Base-by-base conservation (phyloP, 129 eudicot species). In the Centrapalus pauciflorus region DNA sequence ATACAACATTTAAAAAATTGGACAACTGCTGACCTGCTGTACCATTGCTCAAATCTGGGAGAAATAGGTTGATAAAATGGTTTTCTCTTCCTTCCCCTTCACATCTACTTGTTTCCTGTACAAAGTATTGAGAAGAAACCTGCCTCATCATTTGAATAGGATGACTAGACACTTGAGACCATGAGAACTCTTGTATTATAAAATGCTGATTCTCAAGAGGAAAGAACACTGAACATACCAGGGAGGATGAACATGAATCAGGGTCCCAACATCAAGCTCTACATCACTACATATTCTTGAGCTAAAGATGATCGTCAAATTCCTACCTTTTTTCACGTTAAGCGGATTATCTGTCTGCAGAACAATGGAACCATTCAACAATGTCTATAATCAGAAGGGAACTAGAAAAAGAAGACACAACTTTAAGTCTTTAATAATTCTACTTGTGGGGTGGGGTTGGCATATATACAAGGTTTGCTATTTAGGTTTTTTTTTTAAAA, bases 261-360 rank as follows among this genome's bases (percentile, higher is more conserved):
- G 26, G 30, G 80, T 82, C 55, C 91, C 95, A 55, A 82, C 84
- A 77, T 93, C 96, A 69, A 88, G 86, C 74, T 93, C 98, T 54
- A 93, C 78, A 16, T 88, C 82, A 3, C 71, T 65, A 50, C 92
- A 88, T 52, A 79, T 32, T 77, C 84, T 84, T 56, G 95, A 76
- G 86, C 69, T 79, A 80, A 93, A 93, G 56, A 93, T 78, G 29
- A 88, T 50, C 14, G 78, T 82, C 69, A 61, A 23, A 2, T 45
- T 76, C 77, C 80, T 80, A 61, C 73, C 48, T 71, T 80, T 71
- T 32, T 13, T 33, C 64, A 57, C 32, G 57, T 51, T 80, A 50
- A 21, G 61, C 58, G 40, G 54, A 69, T 64, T 55, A 67, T 74
- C 61, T 38, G 65, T 48, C 55, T 43, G 57, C n/a, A 67, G 49